Conservation (phyloP, 768 basidiomycete species). For the Crucibulum laeve region DNA sequence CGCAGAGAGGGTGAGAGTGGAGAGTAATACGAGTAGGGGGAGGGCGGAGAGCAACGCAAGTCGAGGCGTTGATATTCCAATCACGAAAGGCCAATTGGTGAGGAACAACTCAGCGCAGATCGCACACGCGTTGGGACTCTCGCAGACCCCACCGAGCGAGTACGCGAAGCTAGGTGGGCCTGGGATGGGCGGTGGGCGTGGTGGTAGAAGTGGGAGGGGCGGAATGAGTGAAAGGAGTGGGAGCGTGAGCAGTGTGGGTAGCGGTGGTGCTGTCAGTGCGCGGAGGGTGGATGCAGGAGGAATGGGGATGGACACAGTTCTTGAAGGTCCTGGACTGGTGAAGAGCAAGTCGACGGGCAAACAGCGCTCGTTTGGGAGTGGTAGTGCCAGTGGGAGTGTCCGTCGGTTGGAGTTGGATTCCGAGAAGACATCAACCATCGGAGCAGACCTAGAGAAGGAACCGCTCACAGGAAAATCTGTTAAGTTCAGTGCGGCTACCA, state of each 20-base stretch:
- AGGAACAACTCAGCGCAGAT: conserved; percentile 23
- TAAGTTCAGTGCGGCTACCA: background rate
- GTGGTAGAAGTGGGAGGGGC: conserved; percentile 20
- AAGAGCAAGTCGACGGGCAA: conserved; percentile 29
- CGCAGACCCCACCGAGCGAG: conserved; percentile 32
- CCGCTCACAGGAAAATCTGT: background rate
- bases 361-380: conserved; percentile 13
- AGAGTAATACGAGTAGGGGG: too few relatives aligned
- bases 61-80: background rate
- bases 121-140: conserved; percentile 40
- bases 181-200: conserved; percentile 20
- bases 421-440: background rate
- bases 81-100: background rate
- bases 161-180: conserved; percentile 36
- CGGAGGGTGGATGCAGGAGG: conserved; percentile 16
- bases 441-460: too few relatives aligned
- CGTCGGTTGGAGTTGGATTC: background rate
- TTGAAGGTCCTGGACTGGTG: conserved; percentile 17
- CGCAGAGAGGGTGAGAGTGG: too few relatives aligned
- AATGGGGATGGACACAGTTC: conserved; percentile 16
- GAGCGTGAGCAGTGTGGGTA: conserved; percentile 23
- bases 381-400: conserved; percentile 6
- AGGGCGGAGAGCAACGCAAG: too few relatives aligned
- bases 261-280: conserved; percentile 16
- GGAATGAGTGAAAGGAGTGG: conserved; percentile 20